phyloP scores from a whole-genome alignment of 2,329 filamentous ascomycete species.

The Penicillium sp. region DNA sequence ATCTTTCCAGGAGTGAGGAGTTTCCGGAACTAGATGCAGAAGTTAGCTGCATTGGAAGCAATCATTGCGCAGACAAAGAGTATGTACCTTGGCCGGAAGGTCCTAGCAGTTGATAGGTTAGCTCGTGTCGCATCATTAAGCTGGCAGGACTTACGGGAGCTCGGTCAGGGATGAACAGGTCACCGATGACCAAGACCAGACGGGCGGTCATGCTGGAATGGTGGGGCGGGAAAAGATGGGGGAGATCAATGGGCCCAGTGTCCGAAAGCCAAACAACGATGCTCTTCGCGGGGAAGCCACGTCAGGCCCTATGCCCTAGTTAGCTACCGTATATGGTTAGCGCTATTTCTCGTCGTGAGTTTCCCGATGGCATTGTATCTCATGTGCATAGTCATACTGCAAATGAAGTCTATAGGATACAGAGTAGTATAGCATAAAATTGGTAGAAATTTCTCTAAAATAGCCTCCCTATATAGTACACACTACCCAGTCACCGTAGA shows the following conservation, averaged over 20 bases:
- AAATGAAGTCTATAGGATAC: not conserved
- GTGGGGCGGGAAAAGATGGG: constrained; percentile 6
- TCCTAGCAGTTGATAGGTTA: constrained; percentile 46
- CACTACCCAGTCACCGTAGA: not conserved
- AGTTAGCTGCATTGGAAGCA: not conserved
- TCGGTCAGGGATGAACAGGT: constrained; percentile 89
- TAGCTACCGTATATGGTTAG: constrained; percentile 2
- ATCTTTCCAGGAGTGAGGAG: constrained; percentile 79
- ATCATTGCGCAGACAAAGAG: not conserved
- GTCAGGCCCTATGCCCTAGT: constrained; percentile 16
- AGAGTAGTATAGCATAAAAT: not conserved
- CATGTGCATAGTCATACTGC: not conserved
- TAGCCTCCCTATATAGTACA: not conserved
- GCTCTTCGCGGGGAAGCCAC: constrained; percentile 21
- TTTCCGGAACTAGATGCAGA: constrained; percentile 66
- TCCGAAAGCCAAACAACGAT: constrained; percentile 1
- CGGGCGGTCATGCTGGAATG: constrained; percentile 64
- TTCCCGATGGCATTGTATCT: constrained; percentile 15
- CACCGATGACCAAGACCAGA: constrained; percentile 84
- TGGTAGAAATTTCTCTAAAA: not conserved
- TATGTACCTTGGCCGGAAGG: constrained; percentile 79
- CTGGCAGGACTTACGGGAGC: constrained; percentile 57
- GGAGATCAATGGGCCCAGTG: constrained; percentile 25
- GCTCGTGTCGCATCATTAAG: constrained; percentile 6
- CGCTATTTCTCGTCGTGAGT: not conserved